Evolutionary conservation across 2,329 filamentous ascomycete species (phyloP).

Genomic region (Fusarium mexicanum): DNA sequence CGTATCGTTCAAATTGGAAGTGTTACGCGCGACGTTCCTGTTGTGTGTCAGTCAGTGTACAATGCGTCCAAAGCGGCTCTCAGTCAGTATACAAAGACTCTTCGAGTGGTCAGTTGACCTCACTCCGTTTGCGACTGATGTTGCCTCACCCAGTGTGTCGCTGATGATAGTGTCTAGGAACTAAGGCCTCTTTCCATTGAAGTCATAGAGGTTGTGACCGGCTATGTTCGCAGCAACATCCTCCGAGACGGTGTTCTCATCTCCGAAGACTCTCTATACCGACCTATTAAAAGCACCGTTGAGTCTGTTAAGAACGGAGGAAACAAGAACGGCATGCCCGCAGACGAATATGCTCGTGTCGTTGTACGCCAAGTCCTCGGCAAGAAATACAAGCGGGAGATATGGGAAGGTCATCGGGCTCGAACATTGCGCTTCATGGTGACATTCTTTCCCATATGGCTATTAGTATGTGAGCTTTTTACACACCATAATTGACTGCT

Average conservation of each 20-base stretch:
- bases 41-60: not conserved
- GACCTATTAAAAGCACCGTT: not conserved
- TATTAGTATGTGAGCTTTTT: not conserved
- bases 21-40: not conserved
- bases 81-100: not conserved
- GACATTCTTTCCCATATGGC: not conserved
- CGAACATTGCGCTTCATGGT: not conserved
- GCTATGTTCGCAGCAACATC: not conserved
- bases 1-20: not conserved
- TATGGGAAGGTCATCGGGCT: not conserved
- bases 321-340: not conserved
- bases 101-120: not conserved
- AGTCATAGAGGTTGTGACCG: not conserved
- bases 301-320: not conserved
- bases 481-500: rapidly evolving
- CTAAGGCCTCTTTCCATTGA: not conserved
- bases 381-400: not conserved
- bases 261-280: not conserved
- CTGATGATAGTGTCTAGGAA: not conserved
- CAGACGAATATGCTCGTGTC: not conserved
- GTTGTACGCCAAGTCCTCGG: not conserved
- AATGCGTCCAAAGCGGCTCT: not conserved
- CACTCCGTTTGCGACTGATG: no score
- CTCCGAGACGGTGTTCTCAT: not conserved
- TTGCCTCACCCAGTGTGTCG: no score